These are phyloP conservation scores for Auricularia sp. DNA, from an alignment of 768 basidiomycete genomes.

Conservation along the genomic window DNA sequence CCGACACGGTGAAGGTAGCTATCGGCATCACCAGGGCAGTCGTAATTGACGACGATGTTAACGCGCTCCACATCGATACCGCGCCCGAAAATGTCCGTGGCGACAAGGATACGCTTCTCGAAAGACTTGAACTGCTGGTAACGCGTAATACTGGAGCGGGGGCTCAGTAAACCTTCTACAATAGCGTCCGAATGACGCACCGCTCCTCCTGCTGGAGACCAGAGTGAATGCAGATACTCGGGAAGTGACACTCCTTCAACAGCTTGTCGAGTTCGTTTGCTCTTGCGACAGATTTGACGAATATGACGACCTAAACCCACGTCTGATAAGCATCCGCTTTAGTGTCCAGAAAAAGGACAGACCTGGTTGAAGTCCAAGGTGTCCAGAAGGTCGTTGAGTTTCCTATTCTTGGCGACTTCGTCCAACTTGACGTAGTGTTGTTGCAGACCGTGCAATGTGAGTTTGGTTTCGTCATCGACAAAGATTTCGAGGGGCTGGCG, in stretches of 20 bases:
- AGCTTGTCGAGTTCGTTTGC: slow-evolving; percentile 95
- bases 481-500: slow-evolving; percentile 94
- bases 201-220: slow-evolving; percentile 92
- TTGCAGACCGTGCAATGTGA: slow-evolving; percentile 95
- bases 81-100: slow-evolving; percentile 98
- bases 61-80: slow-evolving; percentile 99
- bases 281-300: slow-evolving; percentile 95
- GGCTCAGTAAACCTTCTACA: slow-evolving; percentile 1
- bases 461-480: slow-evolving; percentile 97
- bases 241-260: slow-evolving; percentile 95
- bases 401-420: slow-evolving; percentile 91
- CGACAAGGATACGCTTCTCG: slow-evolving; percentile 97
- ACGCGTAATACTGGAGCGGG: slow-evolving; percentile 61
- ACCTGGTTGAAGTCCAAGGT: slow-evolving; percentile 98
- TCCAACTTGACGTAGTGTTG: slow-evolving; percentile 98
- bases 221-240: slow-evolving; percentile 95
- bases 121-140: slow-evolving; percentile 99
- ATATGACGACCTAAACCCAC: slow-evolving; percentile 80
- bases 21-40: slow-evolving; percentile 94
- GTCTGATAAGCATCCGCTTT: not conserved
- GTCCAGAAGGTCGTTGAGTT: slow-evolving; percentile 91
- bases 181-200: slow-evolving; percentile 35
- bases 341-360: slow-evolving; percentile 10
- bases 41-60: slow-evolving; percentile 99
- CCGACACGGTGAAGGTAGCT: slow-evolving; percentile 98